These are phyloP conservation scores for Pseudogymnoascus sp. DNA, from an alignment of 2,329 filamentous ascomycete species.

Conservation along the genomic window DNA sequence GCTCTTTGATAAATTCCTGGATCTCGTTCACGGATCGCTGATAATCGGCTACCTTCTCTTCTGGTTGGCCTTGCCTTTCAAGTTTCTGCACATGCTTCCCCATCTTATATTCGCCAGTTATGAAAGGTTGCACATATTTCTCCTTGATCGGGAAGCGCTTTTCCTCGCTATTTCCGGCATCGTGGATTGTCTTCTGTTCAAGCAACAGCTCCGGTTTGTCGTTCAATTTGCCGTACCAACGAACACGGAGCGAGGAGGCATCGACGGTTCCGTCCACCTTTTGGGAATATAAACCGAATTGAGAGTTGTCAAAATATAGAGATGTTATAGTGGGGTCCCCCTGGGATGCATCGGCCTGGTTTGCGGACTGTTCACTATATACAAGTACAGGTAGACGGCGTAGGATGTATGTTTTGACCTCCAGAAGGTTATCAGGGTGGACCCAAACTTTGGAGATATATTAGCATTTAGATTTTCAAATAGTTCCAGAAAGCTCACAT, in stretches of 20 bases:
- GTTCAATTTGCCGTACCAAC: constrained; percentile 84
- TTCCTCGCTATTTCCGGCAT: constrained; percentile 70
- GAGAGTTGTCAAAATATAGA: constrained; percentile 85
- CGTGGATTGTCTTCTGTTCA: constrained; percentile 80
- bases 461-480: not conserved
- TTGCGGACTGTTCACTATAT: constrained; percentile 81
- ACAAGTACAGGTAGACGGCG: constrained; percentile 84
- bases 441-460: constrained; percentile 63
- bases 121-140: constrained; percentile 83
- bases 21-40: constrained; percentile 67
- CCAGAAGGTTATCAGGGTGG: constrained; percentile 86
- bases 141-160: constrained; percentile 80
- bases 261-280: constrained; percentile 72
- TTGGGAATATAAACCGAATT: constrained; percentile 76
- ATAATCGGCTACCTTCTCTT: constrained; percentile 58
- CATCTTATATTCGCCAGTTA: constrained; percentile 81
- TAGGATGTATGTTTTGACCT: constrained; percentile 93
- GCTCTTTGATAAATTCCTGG: constrained; percentile 68
- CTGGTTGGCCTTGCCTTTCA: constrained; percentile 62
- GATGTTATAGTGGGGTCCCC: constrained; percentile 86
- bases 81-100: constrained; percentile 87
- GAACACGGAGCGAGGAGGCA: constrained; percentile 73
- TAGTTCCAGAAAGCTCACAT: constrained; percentile 44
- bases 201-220: constrained; percentile 72
- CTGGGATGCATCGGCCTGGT: constrained; percentile 68